These are phyloP conservation scores for Diaporthe sp. DNA, from an alignment of 2,329 filamentous ascomycete genomes.

Conservation along the genomic window DNA sequence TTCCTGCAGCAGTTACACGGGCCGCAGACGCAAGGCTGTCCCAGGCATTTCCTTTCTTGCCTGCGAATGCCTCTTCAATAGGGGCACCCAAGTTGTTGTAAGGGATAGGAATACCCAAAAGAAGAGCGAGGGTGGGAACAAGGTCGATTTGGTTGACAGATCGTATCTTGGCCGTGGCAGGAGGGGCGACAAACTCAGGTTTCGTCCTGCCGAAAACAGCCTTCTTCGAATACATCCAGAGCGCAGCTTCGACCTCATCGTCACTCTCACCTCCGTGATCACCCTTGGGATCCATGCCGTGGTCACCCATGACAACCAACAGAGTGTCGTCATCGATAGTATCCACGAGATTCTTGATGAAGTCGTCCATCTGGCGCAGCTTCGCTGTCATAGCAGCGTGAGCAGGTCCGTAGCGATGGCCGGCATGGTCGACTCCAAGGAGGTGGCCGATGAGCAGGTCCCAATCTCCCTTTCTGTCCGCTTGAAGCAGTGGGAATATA, in stretches of 20 bases:
- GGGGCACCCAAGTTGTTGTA: constrained; percentile 96
- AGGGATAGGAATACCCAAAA: constrained; percentile 92
- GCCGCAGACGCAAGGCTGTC: constrained; percentile 82
- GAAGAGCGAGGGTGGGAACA: constrained; percentile 88
- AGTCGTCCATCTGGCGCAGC: constrained; percentile 88
- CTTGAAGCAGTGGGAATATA: constrained; percentile 83
- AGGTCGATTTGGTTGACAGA: constrained; percentile 91
- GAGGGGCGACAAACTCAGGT: constrained; percentile 68
- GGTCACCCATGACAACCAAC: constrained; percentile 97
- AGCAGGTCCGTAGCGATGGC: constrained; percentile 94
- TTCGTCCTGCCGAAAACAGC: constrained; percentile 84
- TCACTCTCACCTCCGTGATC: constrained; percentile 99
- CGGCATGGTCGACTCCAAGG: constrained; percentile 95
- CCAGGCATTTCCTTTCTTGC: constrained; percentile 76
- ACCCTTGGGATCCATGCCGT: constrained; percentile 97
- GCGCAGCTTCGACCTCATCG: constrained; percentile 91
- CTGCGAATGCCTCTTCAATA: constrained; percentile 93
- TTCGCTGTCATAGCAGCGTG: constrained; percentile 94
- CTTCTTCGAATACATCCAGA: constrained; percentile 98
- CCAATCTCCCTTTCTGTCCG: constrained; percentile 78
- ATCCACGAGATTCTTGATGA: constrained; percentile 79
- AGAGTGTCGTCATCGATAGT: constrained; percentile 87
- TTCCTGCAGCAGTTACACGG: constrained; percentile 84
- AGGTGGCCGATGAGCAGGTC: constrained; percentile 96
- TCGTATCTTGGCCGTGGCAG: constrained; percentile 80